Evolutionary conservation across 2,329 filamentous ascomycete genomes (phyloP), one percentile per base, ranked within the genome.

Genomic region (Colletotrichum nymphaeae): DNA sequence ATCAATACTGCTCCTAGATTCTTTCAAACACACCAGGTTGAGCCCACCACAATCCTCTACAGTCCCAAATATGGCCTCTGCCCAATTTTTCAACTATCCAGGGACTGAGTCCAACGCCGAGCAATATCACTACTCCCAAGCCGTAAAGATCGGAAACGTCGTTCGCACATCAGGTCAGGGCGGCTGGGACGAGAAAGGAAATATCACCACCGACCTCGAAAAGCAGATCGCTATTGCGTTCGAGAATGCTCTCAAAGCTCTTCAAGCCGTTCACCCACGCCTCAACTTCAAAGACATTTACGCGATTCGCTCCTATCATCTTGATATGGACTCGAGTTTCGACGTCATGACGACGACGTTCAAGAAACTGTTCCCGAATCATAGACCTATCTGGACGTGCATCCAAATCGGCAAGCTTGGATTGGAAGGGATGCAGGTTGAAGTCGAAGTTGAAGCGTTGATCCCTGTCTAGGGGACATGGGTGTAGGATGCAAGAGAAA

Each of bases 401-500:
- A 79, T 91, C 9, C 88, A 86, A 0, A 88, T 91, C 2, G 76
- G 80, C 1, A 76, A 80, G 55, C 78, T 92, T 19, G 88, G 81
- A 0, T 78, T 83, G 70, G 83, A 85, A 42, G 84, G 82, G 26
- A 91, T 92, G 89, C 78, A 81, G 46, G 84, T 91, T 4, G 89
- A 91, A 80, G 88, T 92, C 78, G 89, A 92, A 77, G 88, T 89
- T 12, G 81, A 82, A 22, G 88, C 88, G 2, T 79, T 24, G 3
- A 52, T 72, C 22, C 72, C 70, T n/a, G 26, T 52, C 14, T 68
- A 19, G 46, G 16, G 11, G 14, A 49, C 19, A 7, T 24, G 5
- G 6, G 19, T 3, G 16, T 16, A 1, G 42, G 19, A 49, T 49
- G 42, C 19, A 3, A n/a, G 8, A 8, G 19, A n/a, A n/a, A 49